Evolutionary conservation across 306 rosid genomes (phyloP).

Genomic region (Potentilla sterilis): DNA sequence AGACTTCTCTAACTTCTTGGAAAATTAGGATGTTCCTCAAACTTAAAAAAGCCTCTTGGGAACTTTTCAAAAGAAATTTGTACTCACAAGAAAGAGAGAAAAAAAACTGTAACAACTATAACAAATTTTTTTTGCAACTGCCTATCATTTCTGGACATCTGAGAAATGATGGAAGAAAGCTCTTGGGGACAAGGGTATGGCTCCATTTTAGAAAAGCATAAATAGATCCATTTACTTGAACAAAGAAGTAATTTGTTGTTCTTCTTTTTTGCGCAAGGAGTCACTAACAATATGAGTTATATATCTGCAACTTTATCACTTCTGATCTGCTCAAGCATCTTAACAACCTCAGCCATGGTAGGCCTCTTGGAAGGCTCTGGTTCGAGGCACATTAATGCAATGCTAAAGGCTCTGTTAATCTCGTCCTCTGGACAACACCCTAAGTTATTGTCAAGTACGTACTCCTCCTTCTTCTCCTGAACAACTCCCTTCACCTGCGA

Average conservation of each 20-base stretch:
- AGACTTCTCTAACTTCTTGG: neutral
- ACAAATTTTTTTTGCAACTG: neutral
- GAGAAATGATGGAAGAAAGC: neutral
- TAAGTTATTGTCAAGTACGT: slow-evolving; percentile 61
- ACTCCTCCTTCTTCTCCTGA: slow-evolving; percentile 53
- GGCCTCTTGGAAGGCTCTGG: slow-evolving; percentile 73
- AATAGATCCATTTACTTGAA: neutral
- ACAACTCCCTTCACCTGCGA: slow-evolving; percentile 81
- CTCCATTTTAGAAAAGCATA: neutral
- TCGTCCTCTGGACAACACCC: slow-evolving; percentile 53
- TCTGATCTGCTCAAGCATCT: slow-evolving; percentile 57
- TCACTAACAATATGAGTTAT: slow-evolving; percentile 21
- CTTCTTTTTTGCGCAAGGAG: neutral
- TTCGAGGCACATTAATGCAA: slow-evolving; percentile 77
- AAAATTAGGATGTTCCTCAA: neutral
- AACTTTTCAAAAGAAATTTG: neutral
- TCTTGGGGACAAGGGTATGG: neutral
- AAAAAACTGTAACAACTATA: neutral
- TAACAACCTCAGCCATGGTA: slow-evolving; percentile 79
- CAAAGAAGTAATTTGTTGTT: neutral
- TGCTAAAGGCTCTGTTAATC: slow-evolving; percentile 53
- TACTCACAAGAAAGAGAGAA: neutral
- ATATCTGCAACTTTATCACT: slow-evolving; percentile 25
- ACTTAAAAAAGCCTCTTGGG: neutral
- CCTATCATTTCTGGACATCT: neutral